Conservation (phyloP, 139 green algal genomes). For the Pleodorina starrii region DNA sequence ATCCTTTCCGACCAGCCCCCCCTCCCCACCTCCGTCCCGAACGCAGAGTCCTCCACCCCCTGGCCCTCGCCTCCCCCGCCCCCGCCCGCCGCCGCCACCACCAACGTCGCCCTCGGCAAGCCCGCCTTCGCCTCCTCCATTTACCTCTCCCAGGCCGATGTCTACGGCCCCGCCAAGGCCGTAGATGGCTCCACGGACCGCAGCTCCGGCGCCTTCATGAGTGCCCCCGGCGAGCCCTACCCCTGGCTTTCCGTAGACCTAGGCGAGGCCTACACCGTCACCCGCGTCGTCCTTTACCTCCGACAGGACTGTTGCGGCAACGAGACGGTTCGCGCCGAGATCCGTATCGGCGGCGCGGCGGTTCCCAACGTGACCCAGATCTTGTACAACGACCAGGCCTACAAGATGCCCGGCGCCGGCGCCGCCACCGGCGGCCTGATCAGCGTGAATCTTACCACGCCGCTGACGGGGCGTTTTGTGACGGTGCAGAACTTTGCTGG, state of each 20-base stretch:
- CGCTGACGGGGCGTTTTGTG: neutral
- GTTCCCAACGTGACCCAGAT: neutral
- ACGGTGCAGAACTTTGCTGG: neutral
- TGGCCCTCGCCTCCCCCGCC: neutral
- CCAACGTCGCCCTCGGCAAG: neutral
- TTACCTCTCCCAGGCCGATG: neutral
- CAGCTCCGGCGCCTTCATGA: neutral
- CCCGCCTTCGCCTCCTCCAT: neutral
- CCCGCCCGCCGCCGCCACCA: neutral
- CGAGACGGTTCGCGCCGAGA: neutral
- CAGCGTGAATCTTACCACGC: neutral
- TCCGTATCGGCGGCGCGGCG: neutral
- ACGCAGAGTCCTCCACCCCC: too few species aligned
- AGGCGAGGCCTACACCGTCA: neutral
- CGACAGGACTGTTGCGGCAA: conserved; percentile 5
- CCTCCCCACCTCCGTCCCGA: too few species aligned
- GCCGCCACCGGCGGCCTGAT: neutral
- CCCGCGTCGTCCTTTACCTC: neutral
- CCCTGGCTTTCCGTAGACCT: neutral
- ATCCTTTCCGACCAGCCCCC: too few species aligned
- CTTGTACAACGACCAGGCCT: neutral
- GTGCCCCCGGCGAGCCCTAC: neutral
- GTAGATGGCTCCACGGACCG: neutral
- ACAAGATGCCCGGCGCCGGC: neutral
- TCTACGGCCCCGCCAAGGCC: neutral